Evolutionary conservation across 2,329 filamentous ascomycete species (phyloP), one percentile per base, ranked within the genome.

Genomic region (Fusarium sp.): DNA sequence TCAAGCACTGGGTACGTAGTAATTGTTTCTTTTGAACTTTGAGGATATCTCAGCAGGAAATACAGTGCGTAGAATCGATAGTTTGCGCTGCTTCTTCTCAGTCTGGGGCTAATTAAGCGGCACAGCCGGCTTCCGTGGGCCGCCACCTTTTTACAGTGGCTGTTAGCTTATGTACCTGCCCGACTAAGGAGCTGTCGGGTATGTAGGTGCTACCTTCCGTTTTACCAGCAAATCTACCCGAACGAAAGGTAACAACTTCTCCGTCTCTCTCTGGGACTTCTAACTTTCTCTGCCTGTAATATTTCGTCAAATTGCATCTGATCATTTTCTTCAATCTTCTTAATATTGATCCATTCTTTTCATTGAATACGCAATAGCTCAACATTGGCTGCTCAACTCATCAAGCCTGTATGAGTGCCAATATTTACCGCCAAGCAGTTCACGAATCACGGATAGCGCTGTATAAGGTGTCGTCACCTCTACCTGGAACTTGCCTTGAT

Each of bases 81-180:
- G 47, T 40, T 67, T 46, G 57, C n/a, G 32, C 22, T 32, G 17
- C 33, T 40, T 37, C n/a, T 13, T 11, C 50, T 50, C 47, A 30
- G n/a, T 7, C 41, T 58, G 35, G 37, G 55, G 52, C 56, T 55
- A 58, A 43, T 43, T 56, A 49, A 53, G 62, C 66, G 66, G 66
- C 65, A 45, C 65, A 53, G 60, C 32, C 65, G 54, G 65, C 59
- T 65, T 44, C 53, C 47, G 41, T 55, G 22, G 41, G 15, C 61
- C 60, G 61, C 62, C 51, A 68, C 65, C 48, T 52, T 46, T 37
- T 44, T 41, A 37, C 60, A 68, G 50, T 65, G 65, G 63, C 45
- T 58, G 56, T 47, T 50, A 45, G 41, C 57, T 30, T 53, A 54
- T 50, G 64, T 62, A 69, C 65, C 50, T 68, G 35, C 54, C 35